A percentile compares a stretch with the other conserved stretches of the same genome.
Evolutionary conservation across 1,284 basidiomycete genomes (phyloP).

Genomic region (Laetiporus sulphureus): DNA sequence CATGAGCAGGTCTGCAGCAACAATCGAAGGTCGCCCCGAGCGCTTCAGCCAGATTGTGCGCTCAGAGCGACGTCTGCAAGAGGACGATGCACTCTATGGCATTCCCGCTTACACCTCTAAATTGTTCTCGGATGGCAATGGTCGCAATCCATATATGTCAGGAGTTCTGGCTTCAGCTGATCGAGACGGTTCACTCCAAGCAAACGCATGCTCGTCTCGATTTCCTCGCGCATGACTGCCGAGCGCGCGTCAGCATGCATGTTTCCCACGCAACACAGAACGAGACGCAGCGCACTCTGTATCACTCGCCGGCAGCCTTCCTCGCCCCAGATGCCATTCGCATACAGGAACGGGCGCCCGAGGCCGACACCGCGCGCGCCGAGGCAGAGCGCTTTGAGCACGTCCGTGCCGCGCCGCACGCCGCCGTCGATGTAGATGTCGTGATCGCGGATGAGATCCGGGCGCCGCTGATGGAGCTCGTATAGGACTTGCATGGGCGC

Average conservation of each 20-base stretch:
- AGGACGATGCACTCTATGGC: too few species aligned
- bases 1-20: too few species aligned
- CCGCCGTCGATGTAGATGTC: slow-evolving; percentile 92
- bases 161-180: slow-evolving; percentile 76
- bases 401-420: slow-evolving; percentile 80
- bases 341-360: slow-evolving; percentile 84
- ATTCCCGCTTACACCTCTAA: too few species aligned
- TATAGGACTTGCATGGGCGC: slow-evolving; percentile 75
- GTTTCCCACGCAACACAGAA: slow-evolving; percentile 74
- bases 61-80: too few species aligned
- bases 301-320: slow-evolving; percentile 17
- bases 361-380: slow-evolving; percentile 89
- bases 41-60: too few species aligned
- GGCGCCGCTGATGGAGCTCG: slow-evolving; percentile 64
- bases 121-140: too few species aligned
- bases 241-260: slow-evolving; percentile 70
- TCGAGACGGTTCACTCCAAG: slow-evolving; percentile 65
- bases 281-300: too few species aligned
- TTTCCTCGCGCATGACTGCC: slow-evolving; percentile 77
- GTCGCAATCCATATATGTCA: too few species aligned
- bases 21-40: too few species aligned
- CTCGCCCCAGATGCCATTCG: slow-evolving; percentile 83
- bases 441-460: slow-evolving; percentile 64
- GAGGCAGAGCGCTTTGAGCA: slow-evolving; percentile 86
- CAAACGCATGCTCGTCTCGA: slow-evolving; percentile 72